Base-by-base conservation (phyloP, 768 basidiomycete species). In the Mycena olivaceomarginata region DNA sequence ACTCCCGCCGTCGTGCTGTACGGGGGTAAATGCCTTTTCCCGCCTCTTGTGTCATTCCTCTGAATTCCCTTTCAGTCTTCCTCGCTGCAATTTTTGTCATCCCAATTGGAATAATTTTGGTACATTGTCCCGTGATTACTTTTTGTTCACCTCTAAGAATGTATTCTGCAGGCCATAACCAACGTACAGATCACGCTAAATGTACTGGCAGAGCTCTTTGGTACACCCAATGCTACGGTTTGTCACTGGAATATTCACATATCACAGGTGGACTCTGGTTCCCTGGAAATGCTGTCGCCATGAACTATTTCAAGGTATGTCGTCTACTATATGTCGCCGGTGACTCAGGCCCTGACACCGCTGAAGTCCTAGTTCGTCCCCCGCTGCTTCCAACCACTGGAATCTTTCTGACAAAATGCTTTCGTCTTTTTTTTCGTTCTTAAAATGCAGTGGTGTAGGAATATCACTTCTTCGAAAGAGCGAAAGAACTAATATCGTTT, bases 151-250 rank as follows among this genome's bases (percentile, higher is more conserved):
- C 39, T 39, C 31, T 75, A 9, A 31, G 15, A 40, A 22, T 18
- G 20, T 45, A 20, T 12, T 71, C 7, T 0, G 8, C 76, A 83
- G 57, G 81, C 85, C 2, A 84, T 86, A 60, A 87, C 87, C 9
- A 86, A 86, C 77, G 80, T 83, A 65, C 81, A 85, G 66, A 79
- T 87, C 59, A 83, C 83, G 18, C 81, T 87, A 37, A 86, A 87
- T 73, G 82, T 85, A 53, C 83, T 88, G 18, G 86, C 87, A 12
- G 88, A 89, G 80, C 82, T 88, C 72, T 85, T 81, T 15, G 80
- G 39, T 41, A n/a, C 11, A 43, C 6, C 20, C 15, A 5, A 20
- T 40, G 6, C 12, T 39, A 15, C 11, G 6, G 18, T 13, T 62
- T 15, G 6, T 16, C 16, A 3, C 5, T 2, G 15, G 18, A 25